A percentile compares a stretch with the other conserved stretches of the same genome.
Conservation (phyloP, 1,139 yeast genomes). For the Scheffersomyces illinoinensis region DNA sequence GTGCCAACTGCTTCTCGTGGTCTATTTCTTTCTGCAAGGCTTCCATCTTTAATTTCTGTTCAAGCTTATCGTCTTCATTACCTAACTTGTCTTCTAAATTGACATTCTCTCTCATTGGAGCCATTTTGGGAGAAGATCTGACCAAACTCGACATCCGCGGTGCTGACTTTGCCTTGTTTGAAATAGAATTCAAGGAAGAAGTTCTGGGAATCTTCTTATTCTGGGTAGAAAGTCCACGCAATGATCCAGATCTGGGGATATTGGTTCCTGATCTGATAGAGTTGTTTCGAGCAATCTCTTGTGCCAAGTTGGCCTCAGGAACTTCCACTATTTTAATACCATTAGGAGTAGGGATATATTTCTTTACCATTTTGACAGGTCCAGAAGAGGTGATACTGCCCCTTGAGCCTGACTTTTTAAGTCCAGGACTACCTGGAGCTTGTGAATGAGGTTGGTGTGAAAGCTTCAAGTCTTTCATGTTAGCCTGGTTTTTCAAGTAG, state of each 20-base stretch:
- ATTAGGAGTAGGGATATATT: slow-evolving; percentile 49
- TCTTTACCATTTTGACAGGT: slow-evolving; percentile 43
- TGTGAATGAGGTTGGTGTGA: slow-evolving; percentile 7
- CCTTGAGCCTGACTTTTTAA: neutral
- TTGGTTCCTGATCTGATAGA: slow-evolving; percentile 37
- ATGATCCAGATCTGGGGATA: slow-evolving; percentile 27
- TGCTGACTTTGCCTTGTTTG: slow-evolving; percentile 4
- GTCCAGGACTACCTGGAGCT: neutral
- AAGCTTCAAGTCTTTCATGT: slow-evolving; percentile 15
- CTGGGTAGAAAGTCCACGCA: slow-evolving; percentile 4
- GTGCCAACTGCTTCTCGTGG: slow-evolving; percentile 31
- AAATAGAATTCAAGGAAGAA: slow-evolving; percentile 6
- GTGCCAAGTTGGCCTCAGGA: slow-evolving; percentile 38
- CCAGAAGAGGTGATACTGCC: neutral
- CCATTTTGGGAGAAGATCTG: slow-evolving; percentile 7
- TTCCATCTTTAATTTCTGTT: slow-evolving; percentile 20
- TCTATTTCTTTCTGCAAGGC: slow-evolving; percentile 22
- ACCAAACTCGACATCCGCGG: slow-evolving; percentile 9
- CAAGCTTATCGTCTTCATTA: slow-evolving; percentile 11
- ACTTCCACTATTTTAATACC: slow-evolving; percentile 52
- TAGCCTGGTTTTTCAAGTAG: slow-evolving; percentile 10
- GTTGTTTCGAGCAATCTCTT: slow-evolving; percentile 43
- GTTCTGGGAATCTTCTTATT: slow-evolving; percentile 3
- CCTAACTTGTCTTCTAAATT: slow-evolving; percentile 14
- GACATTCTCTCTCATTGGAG: slow-evolving; percentile 9